Conservation (phyloP, 768 basidiomycete genomes). For the Calocera cornea region DNA sequence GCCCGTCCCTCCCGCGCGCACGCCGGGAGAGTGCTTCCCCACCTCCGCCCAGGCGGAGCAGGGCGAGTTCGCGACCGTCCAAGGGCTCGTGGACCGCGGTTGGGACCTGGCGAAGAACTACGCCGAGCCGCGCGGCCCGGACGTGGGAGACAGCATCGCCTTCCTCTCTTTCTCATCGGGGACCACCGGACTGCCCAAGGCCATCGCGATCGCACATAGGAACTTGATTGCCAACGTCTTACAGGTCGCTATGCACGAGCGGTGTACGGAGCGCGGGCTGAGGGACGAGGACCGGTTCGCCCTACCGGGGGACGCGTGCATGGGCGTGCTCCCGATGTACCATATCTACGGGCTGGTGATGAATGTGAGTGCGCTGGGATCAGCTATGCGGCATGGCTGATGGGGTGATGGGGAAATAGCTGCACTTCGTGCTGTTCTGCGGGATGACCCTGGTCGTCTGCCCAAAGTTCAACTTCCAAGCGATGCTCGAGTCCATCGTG, state of each 20-base stretch:
- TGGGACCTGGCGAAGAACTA: neutral
- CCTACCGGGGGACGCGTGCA: constrained; percentile 38
- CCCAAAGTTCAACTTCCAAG: constrained; percentile 47
- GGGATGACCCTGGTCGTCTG: constrained; percentile 32
- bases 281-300: constrained; percentile 29
- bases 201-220: constrained; percentile 49
- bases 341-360: constrained; percentile 18
- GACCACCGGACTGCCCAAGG: constrained; percentile 54
- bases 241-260: constrained; percentile 42
- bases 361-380: constrained; percentile 1
- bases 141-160: constrained; percentile 28
- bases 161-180: constrained; percentile 62
- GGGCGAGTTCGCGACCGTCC: neutral
- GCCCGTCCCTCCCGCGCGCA: constrained; percentile 24
- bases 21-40: neutral
- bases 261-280: constrained; percentile 31
- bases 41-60: neutral
- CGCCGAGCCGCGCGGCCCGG: neutral
- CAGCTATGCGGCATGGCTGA: neutral
- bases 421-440: neutral
- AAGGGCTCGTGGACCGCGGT: neutral
- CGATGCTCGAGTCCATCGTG: constrained; percentile 47
- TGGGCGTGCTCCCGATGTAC: constrained; percentile 15
- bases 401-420: neutral
- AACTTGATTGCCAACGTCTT: constrained; percentile 49